Base-by-base conservation (phyloP, 768 basidiomycete genomes). In the Lactarius hengduanensis region DNA sequence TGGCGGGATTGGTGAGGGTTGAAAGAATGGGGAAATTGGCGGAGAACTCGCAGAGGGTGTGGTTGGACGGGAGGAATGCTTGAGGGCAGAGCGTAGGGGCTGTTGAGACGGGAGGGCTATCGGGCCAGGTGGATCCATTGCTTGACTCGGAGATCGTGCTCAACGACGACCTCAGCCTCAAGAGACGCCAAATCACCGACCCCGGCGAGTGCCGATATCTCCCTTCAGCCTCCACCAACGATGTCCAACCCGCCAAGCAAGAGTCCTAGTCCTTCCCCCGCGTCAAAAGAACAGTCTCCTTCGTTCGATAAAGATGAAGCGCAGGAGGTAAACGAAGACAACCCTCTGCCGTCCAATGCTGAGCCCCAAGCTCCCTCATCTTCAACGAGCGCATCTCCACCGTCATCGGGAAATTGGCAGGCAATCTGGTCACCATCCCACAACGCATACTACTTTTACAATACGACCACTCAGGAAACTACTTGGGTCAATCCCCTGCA, bases 361-460 rank as follows among this genome's bases (percentile, higher is more conserved):
- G 67, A 55, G 26, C 43, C 61, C 8, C 41, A 41, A 18, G 53
- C 57, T 1, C 32, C 61, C 15, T 22, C 64, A 34, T 62, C 72
- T n/a, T 28, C 68, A 18, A 38, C 69, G 13, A 43, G 68, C 5
- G 43, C 71, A 16, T 58, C 65, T 57, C 34, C 66, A 47, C 61
- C 70, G 55, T 55, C 68, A 61, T 62, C 71, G 38, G 70, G 71
- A 73, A 62, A 73, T 74, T 94, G 92, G 92, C 92, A 93, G 75
- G 92, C 92, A 43, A 82, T 94, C 36, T 94, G 82, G 77, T 87
- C 91, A 1, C 84, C 90, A 1, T 80, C 87, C 67, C 85, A 91
- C 78, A 89, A 84, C 75, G 82, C 90, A 11, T 94, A 94, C 77
- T 94, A 94, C 76, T 94, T 93, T 79, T 90, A 82, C 81, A 94